These are phyloP conservation scores for Chlorella sp. DNA, from an alignment of 139 green algal species.

Conservation along the genomic window DNA sequence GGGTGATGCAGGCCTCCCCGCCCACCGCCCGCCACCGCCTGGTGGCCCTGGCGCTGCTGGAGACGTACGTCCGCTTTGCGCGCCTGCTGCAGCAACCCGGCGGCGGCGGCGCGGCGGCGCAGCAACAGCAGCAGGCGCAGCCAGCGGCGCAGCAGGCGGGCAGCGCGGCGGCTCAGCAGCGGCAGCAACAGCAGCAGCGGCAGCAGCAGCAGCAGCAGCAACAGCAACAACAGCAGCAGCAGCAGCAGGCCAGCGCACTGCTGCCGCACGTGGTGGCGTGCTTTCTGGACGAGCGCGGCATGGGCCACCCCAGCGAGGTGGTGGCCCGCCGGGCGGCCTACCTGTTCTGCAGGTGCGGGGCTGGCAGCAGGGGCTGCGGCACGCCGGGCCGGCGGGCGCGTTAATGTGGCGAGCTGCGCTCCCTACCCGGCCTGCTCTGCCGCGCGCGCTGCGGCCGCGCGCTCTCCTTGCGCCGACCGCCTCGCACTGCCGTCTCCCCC, in stretches of 20 bases:
- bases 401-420: too few species aligned
- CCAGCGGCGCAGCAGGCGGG: neutral
- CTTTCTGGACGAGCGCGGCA: slow-evolving; percentile 34
- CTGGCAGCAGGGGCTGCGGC: too few species aligned
- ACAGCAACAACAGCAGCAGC: neutral
- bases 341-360: slow-evolving; percentile 83
- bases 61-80: slow-evolving; percentile 56
- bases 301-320: slow-evolving; percentile 28
- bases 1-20: slow-evolving; percentile 58
- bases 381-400: too few species aligned
- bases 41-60: slow-evolving; percentile 75
- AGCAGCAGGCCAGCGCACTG: too few species aligned
- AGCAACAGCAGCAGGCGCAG: slow-evolving; percentile 37
- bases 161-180: neutral
- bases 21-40: slow-evolving; percentile 62
- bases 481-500: too few species aligned
- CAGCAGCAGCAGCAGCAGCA: neutral
- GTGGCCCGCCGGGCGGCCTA: slow-evolving; percentile 71
- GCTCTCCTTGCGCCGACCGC: too few species aligned
- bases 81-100: slow-evolving; percentile 23
- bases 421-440: too few species aligned
- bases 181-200: neutral
- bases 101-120: neutral
- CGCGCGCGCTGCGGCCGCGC: too few species aligned
- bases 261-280: slow-evolving; percentile 10